Evolutionary conservation across 2,329 filamentous ascomycete genomes (phyloP), one percentile per base, ranked within the genome.

Genomic region (Apiospora sp.): DNA sequence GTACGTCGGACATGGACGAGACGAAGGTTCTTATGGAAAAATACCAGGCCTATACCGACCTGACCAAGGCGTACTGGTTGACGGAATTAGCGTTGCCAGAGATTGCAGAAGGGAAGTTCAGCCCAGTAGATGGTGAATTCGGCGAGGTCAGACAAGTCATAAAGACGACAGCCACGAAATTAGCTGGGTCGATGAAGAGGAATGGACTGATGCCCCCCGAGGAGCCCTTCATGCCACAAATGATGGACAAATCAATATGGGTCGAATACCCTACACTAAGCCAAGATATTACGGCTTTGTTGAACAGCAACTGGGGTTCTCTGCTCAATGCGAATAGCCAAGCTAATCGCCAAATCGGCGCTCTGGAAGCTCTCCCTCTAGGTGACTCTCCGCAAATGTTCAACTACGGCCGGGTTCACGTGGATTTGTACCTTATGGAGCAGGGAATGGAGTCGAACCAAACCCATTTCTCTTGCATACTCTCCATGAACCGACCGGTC

Each of bases 21-120:
- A 84, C 87, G 79, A 84, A 87, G 77, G 87, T 86, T 75, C 85
- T 90, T 75, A 84, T 88, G 75, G 81, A 89, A 74, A 86, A 88
- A 75, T 91, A 93, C 72, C 95, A 98, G 82, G 92, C 94, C 1
- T 95, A 97, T 77, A 89, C 96, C 1, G 94, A 98, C 81, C 85
- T 98, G 69, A 92, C 94, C 34, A 98, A 98, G 81, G 88, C 92
- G 0, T 92, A 94, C 81, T 98, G 95, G 95, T 90, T 98, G n/a
- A 87, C 84, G 34, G 86, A 89, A 69, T 83, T 88, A 69, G 83
- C 87, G 1, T 82, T 90, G 8, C 86, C 87, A 1, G 87, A 90
- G 72, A 81, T 89, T 4, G 79, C 84, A 10, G 82, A 83, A 43
- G 81, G 82, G 30, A 87, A 84, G 67, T 84, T 81, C 12, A 82